Base-by-base conservation (phyloP, 805 yeast species). In the Candida nonsorbophila region DNA sequence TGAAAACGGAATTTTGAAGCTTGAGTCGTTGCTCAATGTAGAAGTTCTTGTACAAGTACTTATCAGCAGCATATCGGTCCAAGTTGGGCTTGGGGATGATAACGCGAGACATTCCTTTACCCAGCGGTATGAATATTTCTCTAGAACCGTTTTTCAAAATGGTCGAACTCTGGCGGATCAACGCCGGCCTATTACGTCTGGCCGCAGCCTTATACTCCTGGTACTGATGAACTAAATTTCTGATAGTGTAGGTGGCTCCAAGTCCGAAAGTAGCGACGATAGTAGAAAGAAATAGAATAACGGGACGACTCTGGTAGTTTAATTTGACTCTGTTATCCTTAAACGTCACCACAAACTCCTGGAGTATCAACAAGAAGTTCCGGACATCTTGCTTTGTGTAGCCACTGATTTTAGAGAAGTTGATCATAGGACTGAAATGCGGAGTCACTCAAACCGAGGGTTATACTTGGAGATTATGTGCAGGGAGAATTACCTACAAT, bases 51-150 rank as follows among this genome's bases (percentile, higher is more conserved):
- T 72, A 72, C 13, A 68, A 45, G 32, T 74, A 66, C 45, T 69
- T 69, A 46, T 74, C 79, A 6, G 75, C 74, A 31, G 76, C 79
- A 41, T 69, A 72, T 38, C 49, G 59, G 45, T 72, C 79, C 36
- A 53, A 42, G 37, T 66, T 67, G 7, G 73, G 65, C 22, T 62
- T 57, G 3, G 75, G 71, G 5, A 74, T 60, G 21, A 62, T 61
- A 14, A 74, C 62, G 22, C 71, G 42, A 8, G 64, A 41, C 42
- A 45, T 53, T 40, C 42, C 52, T 37, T 46, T 58, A 20, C 63
- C 73, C 55, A 53, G 71, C 41, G 53, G 72, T n/a, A 74, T 67
- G 33, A 56, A 58, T 18, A 74, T 62, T 28, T 61, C 61, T 38
- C 79, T 54, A n/a, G 62, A 41, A 1, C 73, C 72, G 37, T 63